Base-by-base conservation (phyloP, 805 yeast genomes). In the Wickerhamiella kurtzmanii region DNA sequence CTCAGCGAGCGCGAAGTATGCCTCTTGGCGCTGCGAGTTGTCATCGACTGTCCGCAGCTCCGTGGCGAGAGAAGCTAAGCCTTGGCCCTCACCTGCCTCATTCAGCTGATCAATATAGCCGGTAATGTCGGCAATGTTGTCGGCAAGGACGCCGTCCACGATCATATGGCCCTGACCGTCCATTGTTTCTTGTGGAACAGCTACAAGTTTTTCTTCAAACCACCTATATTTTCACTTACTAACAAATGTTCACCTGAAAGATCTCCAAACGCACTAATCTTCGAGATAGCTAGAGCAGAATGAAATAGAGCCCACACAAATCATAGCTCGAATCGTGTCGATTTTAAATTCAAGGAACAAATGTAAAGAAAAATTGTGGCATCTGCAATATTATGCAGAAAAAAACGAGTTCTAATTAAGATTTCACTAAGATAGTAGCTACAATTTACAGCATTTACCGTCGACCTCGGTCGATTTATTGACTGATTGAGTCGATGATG, bases 401-500 rank as follows among this genome's bases (percentile, higher is more conserved):
- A 28, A 28, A 28, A 15, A 28, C 35, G 15, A 9, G 15, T 28
- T 28, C 35, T n/a, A n/a, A n/a, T n/a, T n/a, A n/a, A n/a, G n/a
- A n/a, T n/a, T n/a, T n/a, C 38, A 25, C 32, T 6, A 25, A 25
- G 9, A 25, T 6, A 25, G 11, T 25, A 25, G n/a, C 11, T 25
- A 25, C 11, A 25, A 11, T 11, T 25, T 25, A 11, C 32, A 25
- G 32, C 32, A 25, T 11, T 11, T 25, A 11, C 32, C 32, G 32
- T 25, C 32, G 11, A 25, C 32, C 32, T 25, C 32, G 17, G 19
- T n/a, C 38, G 38, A 36, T 17, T 36, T 36, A 73, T 82, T 82
- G 65, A 79, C 75, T 11, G 60, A 53, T 61, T 81, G 79, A 58
- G 63, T 73, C 15, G 87, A 75, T 60, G 78, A 78, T 40, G 89